Evolutionary conservation across 768 basidiomycete species (phyloP), one percentile per base, ranked within the genome.

Genomic region (Hypsizygus marmoreus): DNA sequence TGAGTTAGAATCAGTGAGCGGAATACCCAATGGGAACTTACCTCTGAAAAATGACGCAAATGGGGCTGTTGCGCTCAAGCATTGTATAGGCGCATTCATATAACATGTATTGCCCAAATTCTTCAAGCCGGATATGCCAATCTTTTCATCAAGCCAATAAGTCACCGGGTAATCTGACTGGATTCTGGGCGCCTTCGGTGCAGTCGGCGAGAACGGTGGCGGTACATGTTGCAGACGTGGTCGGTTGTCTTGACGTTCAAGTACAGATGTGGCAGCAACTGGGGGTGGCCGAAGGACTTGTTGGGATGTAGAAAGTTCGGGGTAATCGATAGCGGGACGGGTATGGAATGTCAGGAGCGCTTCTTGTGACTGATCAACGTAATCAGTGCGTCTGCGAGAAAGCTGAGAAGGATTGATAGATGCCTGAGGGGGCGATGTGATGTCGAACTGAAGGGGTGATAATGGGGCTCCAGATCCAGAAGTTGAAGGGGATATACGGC

Each of bases 31-130:
- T 38, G 44, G 40, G 39, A 16, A 50, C 81, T 28, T 61, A 94
- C 93, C 88, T 4, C 84, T 86, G 59, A 99, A 98, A 71, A 95
- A 97, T 43, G 84, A 77, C 23, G 94, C 82, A 65, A 99, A 95
- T 0, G 95, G 95, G 6, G 89, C 82, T 0, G 95, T 97, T 0
- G 95, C 95, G 61, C 86, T 93, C 61, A 99, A 72, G 64, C 97
- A 99, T 66, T 99, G 97, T 12, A 99, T 81, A 5, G 93, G 94
- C 23, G 97, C 91, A 64, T 98, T 98, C 93, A 98, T 98, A 62
- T 98, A 99, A 65, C 97, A 99, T 6, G 97, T 99, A 64, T 97
- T 98, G 13, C 89, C 86, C 49, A 98, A 61, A 63, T 99, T 99
- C 79, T 95, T 95, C 61, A 99, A 65, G 3, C 95, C 95, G 0